phyloP scores from a whole-genome alignment of 805 yeast species.

The Komagataella kurtzmanii region DNA sequence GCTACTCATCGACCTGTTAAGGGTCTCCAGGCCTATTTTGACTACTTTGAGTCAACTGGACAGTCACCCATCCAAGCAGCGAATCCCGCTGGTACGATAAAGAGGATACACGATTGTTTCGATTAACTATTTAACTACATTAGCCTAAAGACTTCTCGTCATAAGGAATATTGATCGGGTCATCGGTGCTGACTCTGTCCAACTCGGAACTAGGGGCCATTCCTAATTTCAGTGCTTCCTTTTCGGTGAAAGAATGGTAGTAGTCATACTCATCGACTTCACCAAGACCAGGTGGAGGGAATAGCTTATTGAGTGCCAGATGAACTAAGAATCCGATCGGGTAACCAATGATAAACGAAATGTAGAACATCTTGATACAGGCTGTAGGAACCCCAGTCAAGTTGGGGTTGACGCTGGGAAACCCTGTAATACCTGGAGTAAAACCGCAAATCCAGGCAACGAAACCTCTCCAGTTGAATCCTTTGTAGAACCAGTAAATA shows the following conservation, averaged over 20 bases:
- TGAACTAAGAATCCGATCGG: slow-evolving; percentile 23
- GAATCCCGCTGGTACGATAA: background rate
- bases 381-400: slow-evolving; percentile 1
- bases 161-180: background rate
- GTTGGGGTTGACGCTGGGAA: slow-evolving; percentile 14
- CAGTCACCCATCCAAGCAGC: background rate
- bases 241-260: slow-evolving; percentile 15
- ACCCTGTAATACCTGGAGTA: slow-evolving; percentile 38
- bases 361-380: slow-evolving; percentile 11
- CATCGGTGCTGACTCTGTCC: background rate
- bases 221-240: slow-evolving; percentile 18
- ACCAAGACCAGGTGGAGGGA: slow-evolving; percentile 21
- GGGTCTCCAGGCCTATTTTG: background rate
- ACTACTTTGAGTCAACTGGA: background rate
- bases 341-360: slow-evolving; percentile 29
- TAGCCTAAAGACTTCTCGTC: background rate
- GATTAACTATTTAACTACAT: background rate
- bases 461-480: slow-evolving; percentile 28
- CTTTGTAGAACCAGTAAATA: slow-evolving; percentile 26
- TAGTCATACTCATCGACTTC: slow-evolving; percentile 20
- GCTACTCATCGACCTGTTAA: background rate
- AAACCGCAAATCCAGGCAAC: slow-evolving; percentile 24
- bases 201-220: slow-evolving; percentile 10
- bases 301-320: slow-evolving; percentile 18
- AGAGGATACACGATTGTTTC: background rate